Percentiles rank a stretch among this genome's conserved stretches.
Evolutionary conservation across 495 filamentous ascomycete genomes (phyloP).

Genomic region (Saxophila tyrrhenica): DNA sequence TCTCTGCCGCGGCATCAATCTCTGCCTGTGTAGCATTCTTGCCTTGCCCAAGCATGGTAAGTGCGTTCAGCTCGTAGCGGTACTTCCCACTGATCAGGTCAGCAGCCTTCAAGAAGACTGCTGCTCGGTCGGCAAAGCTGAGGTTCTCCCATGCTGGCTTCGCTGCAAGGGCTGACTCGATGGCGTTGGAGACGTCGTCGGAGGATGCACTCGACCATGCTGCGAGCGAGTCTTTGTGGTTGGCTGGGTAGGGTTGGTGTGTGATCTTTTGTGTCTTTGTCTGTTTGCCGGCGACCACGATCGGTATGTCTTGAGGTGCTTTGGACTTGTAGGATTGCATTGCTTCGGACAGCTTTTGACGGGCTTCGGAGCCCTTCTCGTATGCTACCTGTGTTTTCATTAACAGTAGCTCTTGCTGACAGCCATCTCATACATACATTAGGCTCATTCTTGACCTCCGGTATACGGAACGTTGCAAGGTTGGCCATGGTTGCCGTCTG

Average conservation of each 20-base stretch:
- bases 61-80: slow-evolving; percentile 83
- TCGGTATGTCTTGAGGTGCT: slow-evolving; percentile 57
- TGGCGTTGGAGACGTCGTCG: slow-evolving; percentile 60
- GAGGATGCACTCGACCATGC: slow-evolving; percentile 65
- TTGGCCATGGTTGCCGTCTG: slow-evolving; percentile 20
- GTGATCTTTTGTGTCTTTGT: slow-evolving; percentile 41
- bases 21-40: slow-evolving; percentile 97
- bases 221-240: slow-evolving; percentile 60
- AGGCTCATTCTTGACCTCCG: slow-evolving; percentile 79
- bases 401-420: neutral
- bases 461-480: slow-evolving; percentile 76
- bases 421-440: slow-evolving; percentile 52
- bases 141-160: slow-evolving; percentile 70
- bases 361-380: slow-evolving; percentile 64
- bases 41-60: slow-evolving; percentile 87
- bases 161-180: slow-evolving; percentile 67
- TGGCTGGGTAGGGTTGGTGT: slow-evolving; percentile 62
- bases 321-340: slow-evolving; percentile 49
- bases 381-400: slow-evolving; percentile 39
- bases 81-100: slow-evolving; percentile 83
- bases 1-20: slow-evolving; percentile 87
- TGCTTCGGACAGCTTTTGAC: slow-evolving; percentile 59
- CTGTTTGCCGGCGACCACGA: slow-evolving; percentile 70
- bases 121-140: slow-evolving; percentile 81
- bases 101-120: slow-evolving; percentile 86